Evolutionary conservation across 371 early-diverging fungal species (phyloP).

Genomic region (Capillidium heterosporum): DNA sequence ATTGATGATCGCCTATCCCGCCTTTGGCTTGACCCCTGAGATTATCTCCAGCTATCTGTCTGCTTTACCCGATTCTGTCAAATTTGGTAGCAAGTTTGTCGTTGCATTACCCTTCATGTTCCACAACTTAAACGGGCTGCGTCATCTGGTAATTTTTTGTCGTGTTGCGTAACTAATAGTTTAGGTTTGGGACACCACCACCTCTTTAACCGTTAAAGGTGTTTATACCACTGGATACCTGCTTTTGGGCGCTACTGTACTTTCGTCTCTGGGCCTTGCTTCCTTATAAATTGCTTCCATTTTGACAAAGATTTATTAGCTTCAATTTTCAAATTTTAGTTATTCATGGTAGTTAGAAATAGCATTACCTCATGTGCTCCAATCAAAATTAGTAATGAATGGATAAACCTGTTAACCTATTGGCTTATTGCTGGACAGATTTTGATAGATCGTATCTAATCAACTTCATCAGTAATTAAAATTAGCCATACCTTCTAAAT

Average conservation of each 20-base stretch:
- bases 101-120: conserved; percentile 57
- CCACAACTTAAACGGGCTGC: conserved; percentile 74
- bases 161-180: not conserved
- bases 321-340: no score
- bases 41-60: conserved; percentile 28
- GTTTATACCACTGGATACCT: conserved; percentile 71
- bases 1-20: conserved; percentile 36
- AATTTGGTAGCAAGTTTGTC: conserved; percentile 36
- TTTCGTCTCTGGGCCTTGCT: conserved; percentile 13
- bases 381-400: no score
- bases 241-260: conserved; percentile 39
- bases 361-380: no score
- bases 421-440: no score
- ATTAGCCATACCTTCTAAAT: no score
- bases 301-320: no score
- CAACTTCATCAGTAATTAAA: no score
- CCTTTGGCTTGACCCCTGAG: conserved; percentile 39
- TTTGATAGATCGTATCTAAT: no score
- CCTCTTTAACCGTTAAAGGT: conserved; percentile 43
- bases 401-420: no score
- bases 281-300: conserved; percentile 12
- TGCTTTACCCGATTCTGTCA: conserved; percentile 27
- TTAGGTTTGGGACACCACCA: conserved; percentile 68
- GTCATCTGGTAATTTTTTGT: conserved; percentile 51
- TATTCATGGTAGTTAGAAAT: no score